Evolutionary conservation across 306 rosid genomes (phyloP).

Genomic region (Glycine tomentella): DNA sequence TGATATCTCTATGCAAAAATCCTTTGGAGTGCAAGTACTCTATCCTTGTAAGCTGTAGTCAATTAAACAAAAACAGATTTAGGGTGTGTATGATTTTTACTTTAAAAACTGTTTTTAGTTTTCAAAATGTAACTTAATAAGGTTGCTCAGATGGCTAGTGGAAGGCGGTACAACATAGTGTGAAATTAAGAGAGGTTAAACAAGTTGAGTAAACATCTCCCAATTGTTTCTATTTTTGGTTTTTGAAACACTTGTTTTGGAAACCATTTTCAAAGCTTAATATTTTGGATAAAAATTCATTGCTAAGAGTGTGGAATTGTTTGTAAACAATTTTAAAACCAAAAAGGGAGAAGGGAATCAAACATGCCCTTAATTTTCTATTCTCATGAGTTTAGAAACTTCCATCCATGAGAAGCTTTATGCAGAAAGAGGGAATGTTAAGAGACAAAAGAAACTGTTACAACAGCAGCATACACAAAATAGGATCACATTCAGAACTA

Average conservation of each 20-base stretch:
- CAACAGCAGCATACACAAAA: conserved; percentile 1
- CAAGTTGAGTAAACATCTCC: not conserved
- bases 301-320: not conserved
- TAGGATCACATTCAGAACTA: not conserved
- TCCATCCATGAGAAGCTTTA: not conserved
- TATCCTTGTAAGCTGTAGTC: conserved; percentile 60
- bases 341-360: not conserved
- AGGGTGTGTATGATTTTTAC: not conserved
- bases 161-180: not conserved
- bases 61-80: conserved; percentile 28
- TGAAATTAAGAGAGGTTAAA: not conserved
- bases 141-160: not conserved
- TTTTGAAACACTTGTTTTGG: too few relatives aligned
- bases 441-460: not conserved
- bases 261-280: not conserved
- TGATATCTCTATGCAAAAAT: conserved; percentile 90
- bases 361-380: not conserved
- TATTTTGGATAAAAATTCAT: too few relatives aligned
- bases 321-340: not conserved
- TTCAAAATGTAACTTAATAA: not conserved
- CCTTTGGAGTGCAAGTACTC: conserved; percentile 73
- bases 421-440: not conserved
- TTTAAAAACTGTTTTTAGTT: not conserved
- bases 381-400: not conserved
- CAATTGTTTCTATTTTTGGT: not conserved